Percentiles rank a stretch among this genome's conserved stretches.
Conservation (phyloP, 148 eudicot genomes). For the Salicornia ramosissima region DNA sequence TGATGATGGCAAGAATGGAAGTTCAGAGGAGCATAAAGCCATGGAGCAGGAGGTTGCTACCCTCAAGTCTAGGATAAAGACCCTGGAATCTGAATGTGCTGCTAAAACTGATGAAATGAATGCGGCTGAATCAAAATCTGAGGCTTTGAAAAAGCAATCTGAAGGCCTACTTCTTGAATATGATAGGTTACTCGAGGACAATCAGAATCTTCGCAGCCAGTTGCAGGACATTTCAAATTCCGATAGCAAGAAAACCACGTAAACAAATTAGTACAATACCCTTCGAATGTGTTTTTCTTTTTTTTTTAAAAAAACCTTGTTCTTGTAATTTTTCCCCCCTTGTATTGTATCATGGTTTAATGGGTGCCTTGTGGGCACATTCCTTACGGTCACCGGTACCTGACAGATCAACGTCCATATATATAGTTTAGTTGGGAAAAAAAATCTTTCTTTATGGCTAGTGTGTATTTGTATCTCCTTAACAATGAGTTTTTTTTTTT, state of each 20-base stretch:
- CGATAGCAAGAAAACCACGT: constrained; percentile 11
- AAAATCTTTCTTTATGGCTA: no score
- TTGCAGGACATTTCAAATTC: constrained; percentile 27
- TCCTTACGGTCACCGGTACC: no score
- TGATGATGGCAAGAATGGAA: constrained; percentile 30
- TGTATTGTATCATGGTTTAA: constrained; percentile 1
- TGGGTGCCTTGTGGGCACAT: neutral
- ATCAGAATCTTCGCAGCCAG: constrained; percentile 40
- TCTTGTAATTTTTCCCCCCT: no score
- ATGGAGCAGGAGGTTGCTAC: constrained; percentile 30
- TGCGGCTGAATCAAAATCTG: constrained; percentile 33
- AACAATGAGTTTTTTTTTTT: no score
- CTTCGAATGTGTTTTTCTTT: no score
- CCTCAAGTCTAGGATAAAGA: constrained; percentile 30
- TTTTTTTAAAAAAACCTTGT: no score
- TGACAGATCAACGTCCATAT: no score
- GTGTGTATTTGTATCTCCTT: no score
- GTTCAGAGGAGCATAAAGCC: constrained; percentile 25
- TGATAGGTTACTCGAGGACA: constrained; percentile 47
- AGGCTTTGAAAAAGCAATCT: constrained; percentile 42
- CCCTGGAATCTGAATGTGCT: constrained; percentile 37
- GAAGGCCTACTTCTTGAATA: constrained; percentile 44
- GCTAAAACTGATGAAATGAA: constrained; percentile 36
- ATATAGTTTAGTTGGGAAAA: no score
- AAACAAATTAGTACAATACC: neutral